A percentile compares a stretch with the other conserved stretches of the same genome.
Conservation (phyloP, 2,329 filamentous ascomycete species). For the Colletotrichum sp. region DNA sequence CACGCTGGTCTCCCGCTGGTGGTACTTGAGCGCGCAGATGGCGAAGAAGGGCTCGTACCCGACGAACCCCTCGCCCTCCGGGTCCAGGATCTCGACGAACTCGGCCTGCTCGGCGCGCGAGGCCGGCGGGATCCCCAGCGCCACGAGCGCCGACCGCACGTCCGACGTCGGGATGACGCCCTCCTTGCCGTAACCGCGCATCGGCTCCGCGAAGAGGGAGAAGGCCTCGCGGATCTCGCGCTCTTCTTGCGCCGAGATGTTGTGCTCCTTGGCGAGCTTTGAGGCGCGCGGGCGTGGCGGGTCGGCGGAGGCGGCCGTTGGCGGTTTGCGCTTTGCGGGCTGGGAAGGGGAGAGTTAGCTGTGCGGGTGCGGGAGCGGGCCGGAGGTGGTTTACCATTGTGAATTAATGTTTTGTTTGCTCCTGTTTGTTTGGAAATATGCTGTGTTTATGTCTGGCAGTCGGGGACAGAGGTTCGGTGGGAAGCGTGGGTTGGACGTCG, state of each 20-base stretch:
- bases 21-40: constrained; percentile 86
- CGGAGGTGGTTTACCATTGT: background rate
- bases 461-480: background rate
- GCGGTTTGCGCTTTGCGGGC: constrained; percentile 59
- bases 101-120: constrained; percentile 72
- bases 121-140: constrained; percentile 76
- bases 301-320: constrained; percentile 32
- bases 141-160: constrained; percentile 75
- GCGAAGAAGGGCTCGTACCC: constrained; percentile 83
- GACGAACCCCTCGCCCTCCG: constrained; percentile 78
- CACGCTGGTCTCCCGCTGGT: constrained; percentile 53
- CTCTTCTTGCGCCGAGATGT: constrained; percentile 84
- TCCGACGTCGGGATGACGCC: constrained; percentile 72
- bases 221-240: constrained; percentile 92
- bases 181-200: constrained; percentile 64
- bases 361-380: no score
- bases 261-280: constrained; percentile 91
- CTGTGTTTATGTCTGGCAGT: background rate
- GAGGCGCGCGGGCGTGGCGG: constrained; percentile 64
- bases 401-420: background rate
- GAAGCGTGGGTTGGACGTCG: background rate
- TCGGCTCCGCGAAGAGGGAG: constrained; percentile 76
- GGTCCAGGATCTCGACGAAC: constrained; percentile 83
- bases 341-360: constrained; percentile 26
- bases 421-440: background rate